These are phyloP conservation scores for Cryptomeria japonica DNA, from an alignment of 75 land plant genomes.

Conservation along the genomic window DNA sequence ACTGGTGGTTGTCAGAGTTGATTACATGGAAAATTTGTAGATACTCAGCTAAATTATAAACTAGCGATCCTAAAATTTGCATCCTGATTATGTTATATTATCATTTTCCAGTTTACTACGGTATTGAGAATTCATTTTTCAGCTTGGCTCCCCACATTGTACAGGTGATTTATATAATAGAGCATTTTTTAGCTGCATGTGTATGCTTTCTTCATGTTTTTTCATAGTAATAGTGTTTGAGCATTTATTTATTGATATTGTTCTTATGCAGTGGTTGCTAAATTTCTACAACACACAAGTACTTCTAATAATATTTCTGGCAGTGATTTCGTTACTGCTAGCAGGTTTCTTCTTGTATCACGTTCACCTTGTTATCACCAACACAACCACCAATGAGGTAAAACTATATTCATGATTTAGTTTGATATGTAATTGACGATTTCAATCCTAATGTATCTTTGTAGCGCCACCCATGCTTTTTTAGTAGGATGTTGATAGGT, in stretches of 20 bases:
- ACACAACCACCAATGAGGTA: constrained; percentile 97
- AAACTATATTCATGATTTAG: background rate
- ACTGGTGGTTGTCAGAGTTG: background rate
- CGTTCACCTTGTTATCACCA: constrained; percentile 68
- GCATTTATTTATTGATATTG: background rate
- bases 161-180: constrained; percentile 40
- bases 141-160: constrained; percentile 65
- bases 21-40: background rate
- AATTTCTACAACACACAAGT: constrained; percentile 74
- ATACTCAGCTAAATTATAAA: background rate
- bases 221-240: background rate
- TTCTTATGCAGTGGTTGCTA: constrained; percentile 72
- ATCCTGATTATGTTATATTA: background rate
- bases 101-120: constrained; percentile 68
- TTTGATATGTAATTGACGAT: background rate
- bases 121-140: constrained; percentile 56
- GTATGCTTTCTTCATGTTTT: background rate
- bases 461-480: background rate
- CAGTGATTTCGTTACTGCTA: constrained; percentile 68
- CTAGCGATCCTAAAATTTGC: background rate
- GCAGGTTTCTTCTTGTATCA: constrained; percentile 86
- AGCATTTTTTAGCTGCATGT: background rate
- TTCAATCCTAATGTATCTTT: background rate
- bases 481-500: background rate
- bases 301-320: constrained; percentile 70